These are phyloP conservation scores for Thermomucor indicae-seudaticae DNA, from an alignment of 371 early-diverging fungal genomes.

Conservation along the genomic window DNA sequence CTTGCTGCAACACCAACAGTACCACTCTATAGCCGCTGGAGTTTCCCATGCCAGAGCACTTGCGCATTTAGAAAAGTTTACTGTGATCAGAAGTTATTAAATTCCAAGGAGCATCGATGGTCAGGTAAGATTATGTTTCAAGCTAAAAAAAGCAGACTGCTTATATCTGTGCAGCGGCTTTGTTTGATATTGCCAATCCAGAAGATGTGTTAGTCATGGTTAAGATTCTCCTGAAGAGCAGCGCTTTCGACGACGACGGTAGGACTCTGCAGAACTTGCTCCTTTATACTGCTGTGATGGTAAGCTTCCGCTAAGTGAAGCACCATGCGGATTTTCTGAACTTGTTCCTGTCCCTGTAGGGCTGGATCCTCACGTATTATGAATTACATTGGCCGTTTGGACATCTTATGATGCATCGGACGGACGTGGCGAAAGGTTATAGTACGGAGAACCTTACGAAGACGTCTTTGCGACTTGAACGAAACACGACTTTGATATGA, in stretches of 20 bases:
- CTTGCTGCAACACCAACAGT: too few relatives aligned
- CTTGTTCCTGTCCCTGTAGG: constrained; percentile 4
- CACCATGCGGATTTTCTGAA: neutral
- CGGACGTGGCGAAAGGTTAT: constrained; percentile 94
- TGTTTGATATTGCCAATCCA: constrained; percentile 92
- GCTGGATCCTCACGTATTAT: constrained; percentile 88
- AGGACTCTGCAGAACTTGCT: constrained; percentile 95
- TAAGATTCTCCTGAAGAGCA: constrained; percentile 88
- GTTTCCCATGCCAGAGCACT: too few relatives aligned
- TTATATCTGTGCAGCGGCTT: constrained; percentile 55
- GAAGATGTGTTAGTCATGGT: constrained; percentile 96
- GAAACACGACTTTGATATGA: constrained; percentile 84
- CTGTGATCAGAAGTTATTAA: too few relatives aligned
- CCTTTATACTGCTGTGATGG: constrained; percentile 93
- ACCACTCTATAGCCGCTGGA: too few relatives aligned
- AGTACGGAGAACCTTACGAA: constrained; percentile 85
- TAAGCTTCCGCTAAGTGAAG: too few relatives aligned
- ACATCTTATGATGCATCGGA: constrained; percentile 94
- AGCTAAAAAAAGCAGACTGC: neutral
- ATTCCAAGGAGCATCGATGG: too few relatives aligned
- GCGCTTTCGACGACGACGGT: constrained; percentile 93
- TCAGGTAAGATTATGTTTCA: constrained; percentile 53
- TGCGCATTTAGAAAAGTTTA: too few relatives aligned
- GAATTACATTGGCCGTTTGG: constrained; percentile 87
- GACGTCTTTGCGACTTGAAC: constrained; percentile 96